These are phyloP conservation scores for Nicotiana benthamiana DNA, from an alignment of 257 asterid species.

Conservation along the genomic window DNA sequence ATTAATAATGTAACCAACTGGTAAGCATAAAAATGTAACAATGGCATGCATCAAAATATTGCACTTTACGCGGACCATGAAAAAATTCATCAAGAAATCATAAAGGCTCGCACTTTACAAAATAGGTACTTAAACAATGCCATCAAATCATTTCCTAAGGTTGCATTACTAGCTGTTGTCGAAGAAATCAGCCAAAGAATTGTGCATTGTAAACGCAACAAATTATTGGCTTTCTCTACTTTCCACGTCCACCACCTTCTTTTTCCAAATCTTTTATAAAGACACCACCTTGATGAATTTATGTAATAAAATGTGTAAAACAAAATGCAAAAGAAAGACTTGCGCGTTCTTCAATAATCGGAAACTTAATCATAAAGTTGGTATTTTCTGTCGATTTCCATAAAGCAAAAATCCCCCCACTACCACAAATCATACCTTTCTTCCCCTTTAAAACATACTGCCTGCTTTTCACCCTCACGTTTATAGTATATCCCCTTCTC, in stretches of 20 bases:
- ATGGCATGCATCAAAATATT: not conserved
- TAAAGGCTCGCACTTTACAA: too few relatives aligned
- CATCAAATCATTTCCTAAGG: not conserved
- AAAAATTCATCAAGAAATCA: too few relatives aligned
- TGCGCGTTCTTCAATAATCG: slow-evolving; percentile 1
- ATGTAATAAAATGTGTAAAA: not conserved
- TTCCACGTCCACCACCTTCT: not conserved
- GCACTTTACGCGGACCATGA: too few relatives aligned
- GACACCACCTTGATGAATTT: not conserved
- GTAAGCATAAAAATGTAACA: not conserved
- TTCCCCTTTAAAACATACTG: slow-evolving; percentile 32
- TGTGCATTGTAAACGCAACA: not conserved
- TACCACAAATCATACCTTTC: slow-evolving; percentile 38
- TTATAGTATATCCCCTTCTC: slow-evolving; percentile 44
- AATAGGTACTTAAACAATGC: not conserved
- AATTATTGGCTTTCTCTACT: not conserved
- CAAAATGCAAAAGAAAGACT: not conserved
- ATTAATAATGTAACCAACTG: not conserved
- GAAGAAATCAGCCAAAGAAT: not conserved
- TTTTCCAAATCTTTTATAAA: not conserved
- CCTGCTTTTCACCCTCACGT: slow-evolving; percentile 37
- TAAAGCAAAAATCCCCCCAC: slow-evolving; percentile 48
- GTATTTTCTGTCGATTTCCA: slow-evolving; percentile 10
- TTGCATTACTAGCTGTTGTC: too few relatives aligned
- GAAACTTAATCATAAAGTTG: slow-evolving; percentile 16